Evolutionary conservation across 371 early-diverging fungal species (phyloP), one percentile per base, ranked within the genome.

Genomic region (Sanchytrium tribonematis): DNA sequence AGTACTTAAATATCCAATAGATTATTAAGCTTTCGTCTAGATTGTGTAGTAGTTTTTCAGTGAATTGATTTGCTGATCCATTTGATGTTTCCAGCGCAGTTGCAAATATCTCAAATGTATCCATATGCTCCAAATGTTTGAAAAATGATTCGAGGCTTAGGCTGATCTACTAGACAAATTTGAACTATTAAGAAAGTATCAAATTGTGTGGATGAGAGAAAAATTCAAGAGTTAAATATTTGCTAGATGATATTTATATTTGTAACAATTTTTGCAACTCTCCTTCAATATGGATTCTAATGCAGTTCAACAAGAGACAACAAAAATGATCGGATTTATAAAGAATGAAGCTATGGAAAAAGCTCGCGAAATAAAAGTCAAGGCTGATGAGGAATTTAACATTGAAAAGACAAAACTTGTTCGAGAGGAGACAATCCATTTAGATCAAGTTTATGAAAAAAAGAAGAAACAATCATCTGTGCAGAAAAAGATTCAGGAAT

Each of bases 321-420:
- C 12, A 17, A 69, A 69, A 31, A 69, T 69, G 86, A 81, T 89
- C 70, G 85, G 88, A 31, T 97, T 97, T 80, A 95, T 97, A 81
- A 89, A 87, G 77, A 94, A 95, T 78, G 97, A 97, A 78, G 97
- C 97, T 22, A 77, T 88, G 29, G 97, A 97, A 77, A 97, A 97
- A 80, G 94, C 95, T 29, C 83, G 91, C 68, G 97, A 97, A 78
- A 92, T 95, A 76, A 90, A 92, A 79, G 90, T 93, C 80, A 96
- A 95, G 77, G 97, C 95, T 68, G 90, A 91, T 79, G 97, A 96
- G 76, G 97, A 96, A 75, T 94, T 94, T 84, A 94, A 93, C 79
- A 96, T 96, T 80, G 96, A 95, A 79, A 92, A 93, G 86, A 91
- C 89, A 71, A 92, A 92, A 76, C 82, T 90, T 69, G 91, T 92